A percentile compares a stretch with the other conserved stretches of the same genome.
Evolutionary conservation across 2,329 filamentous ascomycete species (phyloP).

Genomic region (Colletotrichum paranaense): DNA sequence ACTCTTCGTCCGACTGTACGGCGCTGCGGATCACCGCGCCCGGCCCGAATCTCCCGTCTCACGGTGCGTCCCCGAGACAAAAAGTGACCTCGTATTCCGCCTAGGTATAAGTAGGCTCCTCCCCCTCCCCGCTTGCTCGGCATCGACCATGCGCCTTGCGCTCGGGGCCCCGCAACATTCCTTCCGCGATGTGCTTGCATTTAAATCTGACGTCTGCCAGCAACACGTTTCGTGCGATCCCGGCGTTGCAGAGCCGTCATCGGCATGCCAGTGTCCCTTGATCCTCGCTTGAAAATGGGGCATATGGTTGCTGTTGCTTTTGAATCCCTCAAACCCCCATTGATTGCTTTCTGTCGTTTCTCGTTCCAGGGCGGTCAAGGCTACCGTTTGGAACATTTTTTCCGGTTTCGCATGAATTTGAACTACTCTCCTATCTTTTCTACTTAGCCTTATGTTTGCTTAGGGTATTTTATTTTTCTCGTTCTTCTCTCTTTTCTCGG

Average conservation of each 20-base stretch:
- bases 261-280: not conserved
- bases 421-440: not conserved
- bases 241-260: not conserved
- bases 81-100: not conserved
- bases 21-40: not conserved
- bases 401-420: not conserved
- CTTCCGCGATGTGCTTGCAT: not conserved
- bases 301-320: not conserved
- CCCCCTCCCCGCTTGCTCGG: not conserved
- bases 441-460: not conserved
- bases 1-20: too few relatives aligned
- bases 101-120: not conserved
- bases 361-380: not conserved
- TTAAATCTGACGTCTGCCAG: conserved; percentile 3
- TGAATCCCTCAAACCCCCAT: not conserved
- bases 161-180: not conserved
- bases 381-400: not conserved
- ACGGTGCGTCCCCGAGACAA: not conserved
- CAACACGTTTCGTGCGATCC: not conserved
- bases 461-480: not conserved
- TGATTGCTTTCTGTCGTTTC: not conserved
- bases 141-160: not conserved
- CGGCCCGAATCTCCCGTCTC: not conserved
- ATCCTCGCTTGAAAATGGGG: not conserved
- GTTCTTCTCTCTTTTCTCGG: not conserved